phyloP scores from a whole-genome alignment of 768 basidiomycete species.

The Boletus bicolor region DNA sequence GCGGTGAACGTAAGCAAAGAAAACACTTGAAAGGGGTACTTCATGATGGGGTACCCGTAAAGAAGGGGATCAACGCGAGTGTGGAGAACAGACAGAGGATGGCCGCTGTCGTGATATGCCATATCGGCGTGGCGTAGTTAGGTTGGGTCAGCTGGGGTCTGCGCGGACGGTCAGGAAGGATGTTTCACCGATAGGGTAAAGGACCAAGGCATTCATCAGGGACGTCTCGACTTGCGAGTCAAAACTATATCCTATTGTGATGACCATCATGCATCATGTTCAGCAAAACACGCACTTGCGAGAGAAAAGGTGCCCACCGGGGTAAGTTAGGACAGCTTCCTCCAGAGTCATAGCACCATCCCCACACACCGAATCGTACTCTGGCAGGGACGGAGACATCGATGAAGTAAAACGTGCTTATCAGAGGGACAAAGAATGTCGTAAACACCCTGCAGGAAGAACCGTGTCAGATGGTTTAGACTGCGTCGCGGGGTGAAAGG shows the following conservation, averaged over 20 bases:
- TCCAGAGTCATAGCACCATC: no score
- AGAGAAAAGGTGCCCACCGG: not conserved
- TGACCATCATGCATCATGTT: not conserved
- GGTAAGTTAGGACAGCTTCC: not conserved
- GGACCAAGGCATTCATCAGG: not conserved
- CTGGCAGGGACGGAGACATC: not conserved
- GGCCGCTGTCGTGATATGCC: not conserved
- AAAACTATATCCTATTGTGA: not conserved
- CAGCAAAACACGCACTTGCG: not conserved
- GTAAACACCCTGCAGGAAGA: not conserved
- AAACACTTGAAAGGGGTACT: not conserved
- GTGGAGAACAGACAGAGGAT: not conserved
- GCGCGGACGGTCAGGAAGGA: not conserved
- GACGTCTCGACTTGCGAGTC: not conserved
- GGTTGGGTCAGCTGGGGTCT: not conserved
- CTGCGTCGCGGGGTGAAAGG: not conserved
- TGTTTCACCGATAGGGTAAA: not conserved
- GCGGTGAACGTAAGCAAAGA: not conserved
- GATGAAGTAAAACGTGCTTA: not conserved
- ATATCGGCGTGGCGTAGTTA: no score
- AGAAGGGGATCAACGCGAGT: not conserved
- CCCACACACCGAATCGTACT: not conserved
- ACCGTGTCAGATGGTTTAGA: not conserved
- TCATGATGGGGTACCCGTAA: not conserved
- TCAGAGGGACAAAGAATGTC: not conserved